These are phyloP conservation scores for Rhynchosporium agropyri DNA, from an alignment of 2,329 filamentous ascomycete genomes.

Conservation along the genomic window DNA sequence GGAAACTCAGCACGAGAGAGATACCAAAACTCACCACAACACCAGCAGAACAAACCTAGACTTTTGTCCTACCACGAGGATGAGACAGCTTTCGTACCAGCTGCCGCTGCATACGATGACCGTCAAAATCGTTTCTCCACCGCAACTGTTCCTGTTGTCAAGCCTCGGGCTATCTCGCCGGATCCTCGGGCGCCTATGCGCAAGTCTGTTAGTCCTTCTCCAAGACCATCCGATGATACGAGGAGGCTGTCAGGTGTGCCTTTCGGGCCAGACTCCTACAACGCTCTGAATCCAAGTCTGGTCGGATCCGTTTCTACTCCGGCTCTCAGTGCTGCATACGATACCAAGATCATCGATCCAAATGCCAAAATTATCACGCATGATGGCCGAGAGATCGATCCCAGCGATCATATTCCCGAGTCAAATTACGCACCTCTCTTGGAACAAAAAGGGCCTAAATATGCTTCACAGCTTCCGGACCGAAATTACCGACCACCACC, in stretches of 20 bases:
- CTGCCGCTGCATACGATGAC: constrained; percentile 37
- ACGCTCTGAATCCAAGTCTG: constrained; percentile 65
- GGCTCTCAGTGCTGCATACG: constrained; percentile 39
- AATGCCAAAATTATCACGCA: constrained; percentile 74
- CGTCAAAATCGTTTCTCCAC: constrained; percentile 35
- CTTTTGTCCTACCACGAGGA: constrained; percentile 37
- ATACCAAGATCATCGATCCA: constrained; percentile 48
- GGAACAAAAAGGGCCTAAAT: constrained; percentile 52
- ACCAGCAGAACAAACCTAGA: constrained; percentile 35
- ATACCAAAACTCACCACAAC: constrained; percentile 36
- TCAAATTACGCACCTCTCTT: constrained; percentile 42
- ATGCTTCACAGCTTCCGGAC: constrained; percentile 43
- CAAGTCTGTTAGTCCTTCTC: constrained; percentile 75
- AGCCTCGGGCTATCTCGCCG: constrained; percentile 37
- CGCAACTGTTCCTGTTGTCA: constrained; percentile 40
- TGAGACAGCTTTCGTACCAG: constrained; percentile 31
- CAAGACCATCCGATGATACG: constrained; percentile 51
- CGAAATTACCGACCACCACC: constrained; percentile 49
- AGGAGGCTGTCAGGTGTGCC: constrained; percentile 64
- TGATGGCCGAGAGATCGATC: constrained; percentile 77
- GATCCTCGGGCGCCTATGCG: constrained; percentile 52
- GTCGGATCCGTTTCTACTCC: constrained; percentile 43
- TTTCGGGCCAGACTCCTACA: constrained; percentile 76
- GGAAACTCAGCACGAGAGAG: constrained; percentile 48
- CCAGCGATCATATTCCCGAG: constrained; percentile 77